These are phyloP conservation scores for Papiliotrema flavescens DNA, from an alignment of 1,284 basidiomycete species.

Conservation along the genomic window DNA sequence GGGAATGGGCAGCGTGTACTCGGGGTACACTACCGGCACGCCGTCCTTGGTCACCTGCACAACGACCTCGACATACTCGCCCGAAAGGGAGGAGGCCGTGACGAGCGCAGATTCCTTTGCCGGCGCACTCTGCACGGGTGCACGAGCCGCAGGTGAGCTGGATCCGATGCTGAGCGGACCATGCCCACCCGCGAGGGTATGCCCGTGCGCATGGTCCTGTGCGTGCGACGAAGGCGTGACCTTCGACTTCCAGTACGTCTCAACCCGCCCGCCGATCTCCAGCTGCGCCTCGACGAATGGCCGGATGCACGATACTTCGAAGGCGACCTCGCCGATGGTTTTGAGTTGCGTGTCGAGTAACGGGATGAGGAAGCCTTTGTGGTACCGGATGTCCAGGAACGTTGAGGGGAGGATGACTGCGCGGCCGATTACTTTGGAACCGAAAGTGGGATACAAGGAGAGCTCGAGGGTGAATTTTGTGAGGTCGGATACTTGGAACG, in stretches of 20 bases:
- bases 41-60: conserved; percentile 91
- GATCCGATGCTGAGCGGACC: conserved; percentile 43
- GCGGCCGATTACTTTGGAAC: conserved; percentile 94
- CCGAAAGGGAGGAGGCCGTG: conserved; percentile 58
- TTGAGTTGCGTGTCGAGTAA: conserved; percentile 90
- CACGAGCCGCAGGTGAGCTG: conserved; percentile 37
- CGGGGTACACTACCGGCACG: conserved; percentile 75
- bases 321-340: conserved; percentile 90
- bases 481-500: conserved; percentile 79
- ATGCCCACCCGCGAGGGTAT: conserved; percentile 37
- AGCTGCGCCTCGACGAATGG: conserved; percentile 91
- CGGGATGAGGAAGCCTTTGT: conserved; percentile 63
- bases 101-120: conserved; percentile 42
- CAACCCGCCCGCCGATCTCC: conserved; percentile 91
- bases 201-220: conserved; percentile 48
- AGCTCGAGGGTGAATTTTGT: conserved; percentile 81
- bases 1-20: conserved; percentile 67
- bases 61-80: conserved; percentile 77
- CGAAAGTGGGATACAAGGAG: conserved; percentile 96
- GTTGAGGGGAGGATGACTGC: conserved; percentile 80
- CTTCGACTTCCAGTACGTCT: conserved; percentile 96
- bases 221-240: conserved; percentile 56
- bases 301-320: conserved; percentile 82
- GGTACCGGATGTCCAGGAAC: conserved; percentile 60
- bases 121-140: not conserved